These are phyloP conservation scores for Fusarium continuum DNA, from an alignment of 2,329 filamentous ascomycete genomes.

Conservation along the genomic window DNA sequence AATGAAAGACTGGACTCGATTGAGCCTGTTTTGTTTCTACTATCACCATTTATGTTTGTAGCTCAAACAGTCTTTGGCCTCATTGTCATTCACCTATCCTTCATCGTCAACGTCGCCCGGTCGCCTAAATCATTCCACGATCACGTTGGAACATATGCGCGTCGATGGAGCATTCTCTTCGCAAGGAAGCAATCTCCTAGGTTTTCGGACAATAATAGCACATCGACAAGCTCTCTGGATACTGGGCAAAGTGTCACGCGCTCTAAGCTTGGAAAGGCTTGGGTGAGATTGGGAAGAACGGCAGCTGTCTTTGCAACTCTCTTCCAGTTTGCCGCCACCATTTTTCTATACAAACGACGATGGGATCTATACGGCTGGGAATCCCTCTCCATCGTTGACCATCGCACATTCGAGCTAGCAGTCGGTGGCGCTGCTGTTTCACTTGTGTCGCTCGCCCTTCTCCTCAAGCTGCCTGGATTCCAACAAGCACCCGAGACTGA, in stretches of 20 bases:
- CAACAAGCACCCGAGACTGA: neutral
- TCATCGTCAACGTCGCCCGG: neutral
- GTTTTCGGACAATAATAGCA: accelerated
- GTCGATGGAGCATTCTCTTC: conserved; percentile 3
- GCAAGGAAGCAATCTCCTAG: neutral
- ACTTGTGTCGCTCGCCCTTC: neutral
- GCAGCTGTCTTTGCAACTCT: neutral
- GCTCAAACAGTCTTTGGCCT: conserved; percentile 2
- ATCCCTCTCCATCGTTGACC: conserved; percentile 4
- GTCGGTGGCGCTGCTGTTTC: conserved; percentile 7
- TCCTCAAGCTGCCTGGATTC: conserved; percentile 15
- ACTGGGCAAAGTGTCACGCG: accelerated
- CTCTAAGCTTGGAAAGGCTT: neutral
- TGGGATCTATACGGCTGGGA: neutral
- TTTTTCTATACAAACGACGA: conserved; percentile 11
- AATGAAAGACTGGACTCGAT: conserved; percentile 15
- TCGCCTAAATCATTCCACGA: neutral
- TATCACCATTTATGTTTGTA: neutral
- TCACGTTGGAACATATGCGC: neutral
- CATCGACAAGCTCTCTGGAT: neutral
- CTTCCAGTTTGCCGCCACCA: conserved; percentile 7
- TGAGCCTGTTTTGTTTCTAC: conserved; percentile 14
- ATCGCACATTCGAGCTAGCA: conserved; percentile 17
- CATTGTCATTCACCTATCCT: neutral
- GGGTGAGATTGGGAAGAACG: neutral